phyloP scores from a whole-genome alignment of 352 stramenopile genomes.

The Pythium coloratum region DNA sequence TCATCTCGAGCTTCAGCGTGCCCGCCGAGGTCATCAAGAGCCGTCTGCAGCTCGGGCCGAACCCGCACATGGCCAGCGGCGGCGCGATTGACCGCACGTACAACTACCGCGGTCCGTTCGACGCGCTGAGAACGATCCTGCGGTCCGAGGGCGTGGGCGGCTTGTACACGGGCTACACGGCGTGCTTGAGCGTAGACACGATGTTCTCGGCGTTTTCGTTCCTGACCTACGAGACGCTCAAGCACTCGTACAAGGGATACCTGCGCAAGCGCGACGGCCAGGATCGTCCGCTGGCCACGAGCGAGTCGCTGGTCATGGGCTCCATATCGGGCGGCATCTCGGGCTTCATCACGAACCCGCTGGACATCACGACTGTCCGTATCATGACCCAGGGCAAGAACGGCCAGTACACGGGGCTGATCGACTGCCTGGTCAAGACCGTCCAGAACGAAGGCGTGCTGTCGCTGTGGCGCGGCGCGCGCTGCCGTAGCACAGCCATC shows the following conservation, averaged over 20 bases:
- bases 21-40: slow-evolving; percentile 85
- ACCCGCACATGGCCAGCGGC: slow-evolving; percentile 66
- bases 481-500: slow-evolving; percentile 65
- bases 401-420: slow-evolving; percentile 60
- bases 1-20: slow-evolving; percentile 73
- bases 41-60: slow-evolving; percentile 69
- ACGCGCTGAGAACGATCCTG: slow-evolving; percentile 66
- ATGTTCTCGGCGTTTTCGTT: slow-evolving; percentile 84
- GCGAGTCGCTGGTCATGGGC: slow-evolving; percentile 60
- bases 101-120: slow-evolving; percentile 67
- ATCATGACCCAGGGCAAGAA: slow-evolving; percentile 84
- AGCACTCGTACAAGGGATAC: slow-evolving; percentile 47
- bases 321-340: slow-evolving; percentile 57
- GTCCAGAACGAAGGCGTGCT: slow-evolving; percentile 51
- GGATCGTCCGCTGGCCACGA: slow-evolving; percentile 45
- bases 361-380: slow-evolving; percentile 78
- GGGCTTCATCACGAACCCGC: slow-evolving; percentile 77
- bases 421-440: slow-evolving; percentile 59
- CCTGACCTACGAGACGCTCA: slow-evolving; percentile 80
- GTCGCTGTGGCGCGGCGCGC: slow-evolving; percentile 72
- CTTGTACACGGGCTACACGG: slow-evolving; percentile 74
- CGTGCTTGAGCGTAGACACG: slow-evolving; percentile 78
- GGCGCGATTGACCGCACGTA: slow-evolving; percentile 64
- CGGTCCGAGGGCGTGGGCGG: slow-evolving; percentile 58
- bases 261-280: slow-evolving; percentile 26